These are phyloP conservation scores for Bolboschoenoplectus hybrid DNA, from an alignment of 202 grass and related monocot genomes.

Conservation along the genomic window DNA sequence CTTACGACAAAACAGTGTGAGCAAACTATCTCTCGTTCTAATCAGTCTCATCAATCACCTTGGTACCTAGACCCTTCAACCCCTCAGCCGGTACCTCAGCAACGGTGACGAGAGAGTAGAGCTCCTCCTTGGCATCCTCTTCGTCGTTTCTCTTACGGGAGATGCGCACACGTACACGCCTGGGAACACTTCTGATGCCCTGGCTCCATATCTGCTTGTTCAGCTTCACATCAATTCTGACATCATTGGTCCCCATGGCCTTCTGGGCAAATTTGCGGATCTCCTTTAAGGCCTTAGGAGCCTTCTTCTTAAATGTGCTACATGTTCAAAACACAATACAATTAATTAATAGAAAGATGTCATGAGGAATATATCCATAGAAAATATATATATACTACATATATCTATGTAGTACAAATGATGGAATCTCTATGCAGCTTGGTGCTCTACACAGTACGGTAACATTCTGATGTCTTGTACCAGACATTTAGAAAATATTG, in stretches of 20 bases:
- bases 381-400: neutral
- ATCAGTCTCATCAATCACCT: constrained; percentile 81
- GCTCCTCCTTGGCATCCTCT: constrained; percentile 90
- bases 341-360: neutral
- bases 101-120: constrained; percentile 85
- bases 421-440: neutral
- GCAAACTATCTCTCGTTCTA: constrained; percentile 27
- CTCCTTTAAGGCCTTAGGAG: constrained; percentile 86
- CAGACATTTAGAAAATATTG: neutral
- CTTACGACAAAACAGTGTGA: constrained; percentile 26
- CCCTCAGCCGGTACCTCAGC: constrained; percentile 75
- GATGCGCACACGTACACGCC: constrained; percentile 80
- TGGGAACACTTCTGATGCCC: constrained; percentile 75
- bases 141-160: constrained; percentile 86
- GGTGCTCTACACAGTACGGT: neutral
- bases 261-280: constrained; percentile 91
- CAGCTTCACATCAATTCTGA: constrained; percentile 77
- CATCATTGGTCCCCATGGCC: constrained; percentile 86
- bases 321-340: constrained; percentile 11
- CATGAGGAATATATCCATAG: neutral
- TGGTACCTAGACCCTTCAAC: constrained; percentile 79
- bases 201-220: constrained; percentile 98
- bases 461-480: neutral
- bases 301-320: constrained; percentile 97
- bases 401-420: neutral